Conservation (phyloP, 225 moss, liverwort and hornwort genomes). For the Lunularia cruciata region DNA sequence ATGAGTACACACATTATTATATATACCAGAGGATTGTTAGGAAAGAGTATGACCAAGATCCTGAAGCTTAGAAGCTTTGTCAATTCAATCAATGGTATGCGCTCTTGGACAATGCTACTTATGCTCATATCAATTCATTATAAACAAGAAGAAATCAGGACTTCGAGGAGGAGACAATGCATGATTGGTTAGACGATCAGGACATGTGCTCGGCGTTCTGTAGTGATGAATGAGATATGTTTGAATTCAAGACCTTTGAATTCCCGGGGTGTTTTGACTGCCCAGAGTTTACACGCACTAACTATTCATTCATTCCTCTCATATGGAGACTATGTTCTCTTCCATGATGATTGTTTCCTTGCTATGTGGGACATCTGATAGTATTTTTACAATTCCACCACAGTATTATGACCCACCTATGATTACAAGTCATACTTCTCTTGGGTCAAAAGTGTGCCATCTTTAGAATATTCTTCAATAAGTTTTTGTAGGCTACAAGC, state of each 20-base stretch:
- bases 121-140: too few species aligned
- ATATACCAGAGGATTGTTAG: too few species aligned
- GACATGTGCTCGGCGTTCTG: neutral
- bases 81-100: too few species aligned
- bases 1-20: too few species aligned
- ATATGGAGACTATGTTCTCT: neutral
- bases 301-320: slow-evolving; percentile 1
- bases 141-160: neutral
- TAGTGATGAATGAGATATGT: neutral
- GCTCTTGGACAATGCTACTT: too few species aligned
- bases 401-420: neutral
- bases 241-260: neutral
- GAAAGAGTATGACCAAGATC: too few species aligned
- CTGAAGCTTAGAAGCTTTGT: too few species aligned
- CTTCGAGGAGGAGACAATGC: neutral
- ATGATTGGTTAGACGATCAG: neutral
- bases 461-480: neutral
- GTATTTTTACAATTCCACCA: neutral
- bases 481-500: neutral
- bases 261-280: neutral
- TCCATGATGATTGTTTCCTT: neutral
- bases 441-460: neutral
- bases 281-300: neutral
- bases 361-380: neutral
- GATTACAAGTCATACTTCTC: neutral